Base-by-base conservation (phyloP, 495 filamentous ascomycete genomes). In the Talaromyces ruber region DNA sequence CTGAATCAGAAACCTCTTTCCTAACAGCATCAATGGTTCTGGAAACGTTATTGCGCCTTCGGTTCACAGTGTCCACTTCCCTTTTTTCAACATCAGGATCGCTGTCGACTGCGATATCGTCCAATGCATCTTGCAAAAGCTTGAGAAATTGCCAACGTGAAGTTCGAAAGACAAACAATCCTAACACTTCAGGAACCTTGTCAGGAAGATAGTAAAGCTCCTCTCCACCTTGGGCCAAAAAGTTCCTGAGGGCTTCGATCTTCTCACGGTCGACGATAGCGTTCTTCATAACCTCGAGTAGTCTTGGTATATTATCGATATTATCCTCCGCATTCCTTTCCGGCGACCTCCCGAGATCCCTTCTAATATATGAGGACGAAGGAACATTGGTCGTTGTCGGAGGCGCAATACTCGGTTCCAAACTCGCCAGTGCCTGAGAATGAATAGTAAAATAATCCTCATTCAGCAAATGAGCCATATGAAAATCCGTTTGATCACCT, bases 371-470 rank as follows among this genome's bases (percentile, higher is more conserved):
- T 12, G 32, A 9, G 8, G 52, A 53, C 6, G 37, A 32, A 45
- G 61, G 34, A 45, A 39, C 50, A 67, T 73, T 43, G 50, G 67
- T 39, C 4, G 22, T 4, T 26, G 64, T 75, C 64, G 62, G 45
- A 62, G 65, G 70, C 28, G 65, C 71, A 43, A 68, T 64, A 52
- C 71, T 74, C 63, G 77, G 68, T 45, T 78, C 66, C 66, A 78
- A 61, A 66, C 78, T 81, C 29, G 67, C 70, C 24, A 66, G 69
- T 65, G 71, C 76, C 52, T 68, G 70, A 64, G 73, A 67, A 74
- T 90, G 85, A 58, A 97, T 88, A 0, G 90, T 88, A 66, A 98
- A 98, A 68, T 97, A 97, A 58, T 96, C 91, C 29, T 84, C 80
- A 64, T 83, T 92, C 47, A 95, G 77, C 78, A 84, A 80, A 68